Evolutionary conservation across 345 rosid species (phyloP), one percentile per base, ranked within the genome.

Genomic region (Eucalyptus regnans): DNA sequence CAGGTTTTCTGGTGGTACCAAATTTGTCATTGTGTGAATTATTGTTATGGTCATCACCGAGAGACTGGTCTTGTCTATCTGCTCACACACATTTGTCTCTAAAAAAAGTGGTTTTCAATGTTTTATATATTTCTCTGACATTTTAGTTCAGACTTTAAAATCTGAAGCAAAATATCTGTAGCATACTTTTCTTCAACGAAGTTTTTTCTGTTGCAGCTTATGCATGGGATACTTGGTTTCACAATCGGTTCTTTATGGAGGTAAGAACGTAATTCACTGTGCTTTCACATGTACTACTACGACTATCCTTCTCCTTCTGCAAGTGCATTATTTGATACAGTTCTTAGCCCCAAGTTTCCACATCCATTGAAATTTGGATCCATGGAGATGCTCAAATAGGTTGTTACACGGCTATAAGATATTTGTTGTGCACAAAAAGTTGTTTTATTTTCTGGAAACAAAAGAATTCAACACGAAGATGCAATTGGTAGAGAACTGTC

Each of bases 181-280:
- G 56, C 56, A 8, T 27, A 8, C 44, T 44, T 60, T 62, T 14
- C 83, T 76, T 76, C 83, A 76, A 76, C 2, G 9, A 56, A 29
- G 18, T 49, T 92, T 52, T 92, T 71, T 87, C 71, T 88, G 29
- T 71, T 80, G 91, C 96, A 97, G 99, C 95, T 97, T 91, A 95
- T 93, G 25, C 98, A 96, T 93, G 99, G 99, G 49, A 76, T 96
- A 86, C 93, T 96, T 86, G 99, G 99, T 86, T 95, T 96, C 83
- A 90, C 96, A 12, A 94, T 97, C 92, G 99, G 99, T 87, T 92
- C 96, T 83, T 87, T 96, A 87, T 96, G 99, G 99, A 97, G 98
- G 99, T 97, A 93, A 79, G 88, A 29, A 48, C 46, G 20, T 37
- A 76, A 76, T 76, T 37, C 2, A 6, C 48, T 37, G 27, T 76